These are phyloP conservation scores for Verticillium albo-atrum DNA, from an alignment of 2,329 filamentous ascomycete genomes.

Conservation along the genomic window DNA sequence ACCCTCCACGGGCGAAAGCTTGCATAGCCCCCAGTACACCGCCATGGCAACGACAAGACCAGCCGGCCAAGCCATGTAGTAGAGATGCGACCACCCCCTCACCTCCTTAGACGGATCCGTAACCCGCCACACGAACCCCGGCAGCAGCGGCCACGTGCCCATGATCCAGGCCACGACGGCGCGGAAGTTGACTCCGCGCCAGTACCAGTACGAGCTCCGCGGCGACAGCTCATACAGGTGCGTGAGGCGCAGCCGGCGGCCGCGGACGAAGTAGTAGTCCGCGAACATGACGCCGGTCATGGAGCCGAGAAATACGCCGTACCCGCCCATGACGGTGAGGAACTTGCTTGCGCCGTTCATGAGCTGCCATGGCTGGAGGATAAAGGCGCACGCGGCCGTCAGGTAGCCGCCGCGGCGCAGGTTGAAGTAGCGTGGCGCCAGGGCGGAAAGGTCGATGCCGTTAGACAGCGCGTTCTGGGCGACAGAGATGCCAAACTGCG, in stretches of 20 bases:
- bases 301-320: slow-evolving; percentile 28
- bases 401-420: slow-evolving; percentile 12
- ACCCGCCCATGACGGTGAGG: slow-evolving; percentile 22
- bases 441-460: slow-evolving; percentile 22
- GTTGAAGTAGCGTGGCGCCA: slow-evolving; percentile 18
- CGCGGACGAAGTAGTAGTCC: slow-evolving; percentile 28
- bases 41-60: slow-evolving; percentile 14
- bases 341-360: slow-evolving; percentile 18
- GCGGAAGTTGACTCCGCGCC: slow-evolving; percentile 16
- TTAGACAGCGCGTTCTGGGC: slow-evolving; percentile 14
- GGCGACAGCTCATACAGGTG: slow-evolving; percentile 21
- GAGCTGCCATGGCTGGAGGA: slow-evolving; percentile 18
- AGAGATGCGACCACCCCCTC: slow-evolving; percentile 20
- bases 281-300: slow-evolving; percentile 30
- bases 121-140: slow-evolving; percentile 17
- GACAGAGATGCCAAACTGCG: slow-evolving; percentile 15
- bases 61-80: slow-evolving; percentile 19
- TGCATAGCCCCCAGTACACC: slow-evolving; percentile 14
- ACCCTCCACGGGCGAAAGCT: slow-evolving; percentile 12
- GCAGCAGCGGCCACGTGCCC: slow-evolving; percentile 16
- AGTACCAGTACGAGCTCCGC: slow-evolving; percentile 18
- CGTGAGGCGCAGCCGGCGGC: slow-evolving; percentile 27
- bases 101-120: slow-evolving; percentile 7
- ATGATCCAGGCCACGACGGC: slow-evolving; percentile 12
- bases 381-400: slow-evolving; percentile 13